Conservation (phyloP, 202 grass and related monocot genomes). For the Musa balbisiana region DNA sequence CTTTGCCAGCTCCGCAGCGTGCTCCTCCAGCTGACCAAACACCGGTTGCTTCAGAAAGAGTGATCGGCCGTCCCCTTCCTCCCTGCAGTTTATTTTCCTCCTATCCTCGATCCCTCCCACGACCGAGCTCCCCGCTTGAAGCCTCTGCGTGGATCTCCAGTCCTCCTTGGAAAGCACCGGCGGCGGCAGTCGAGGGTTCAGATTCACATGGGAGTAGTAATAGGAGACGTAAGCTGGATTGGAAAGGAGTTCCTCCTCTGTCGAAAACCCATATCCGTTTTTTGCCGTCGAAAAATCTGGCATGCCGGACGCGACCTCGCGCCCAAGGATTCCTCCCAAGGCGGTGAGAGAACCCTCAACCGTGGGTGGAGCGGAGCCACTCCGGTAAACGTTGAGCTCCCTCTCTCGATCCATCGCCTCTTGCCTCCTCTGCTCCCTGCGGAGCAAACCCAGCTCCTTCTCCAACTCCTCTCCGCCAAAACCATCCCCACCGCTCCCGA, state of each 20-base stretch:
- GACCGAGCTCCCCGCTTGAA: constrained; percentile 45
- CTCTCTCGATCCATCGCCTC: constrained; percentile 43
- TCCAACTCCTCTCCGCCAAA: constrained; percentile 39
- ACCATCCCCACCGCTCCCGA: constrained; percentile 25
- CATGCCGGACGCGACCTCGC: constrained; percentile 24
- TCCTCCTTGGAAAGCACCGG: constrained; percentile 86
- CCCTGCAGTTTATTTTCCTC: constrained; percentile 36
- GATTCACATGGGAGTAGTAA: constrained; percentile 88
- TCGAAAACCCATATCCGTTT: constrained; percentile 38
- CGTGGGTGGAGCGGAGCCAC: constrained; percentile 83
- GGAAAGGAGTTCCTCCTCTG: constrained; percentile 68
- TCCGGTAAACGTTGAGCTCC: constrained; percentile 69
- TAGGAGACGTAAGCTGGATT: constrained; percentile 74
- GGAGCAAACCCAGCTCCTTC: constrained; percentile 52
- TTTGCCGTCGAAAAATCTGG: constrained; percentile 36
- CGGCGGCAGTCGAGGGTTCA: constrained; percentile 78
- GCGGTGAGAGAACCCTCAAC: constrained; percentile 75
- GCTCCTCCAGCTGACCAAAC: constrained; percentile 38
- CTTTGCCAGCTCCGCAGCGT: constrained; percentile 23
- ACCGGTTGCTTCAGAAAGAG: constrained; percentile 47
- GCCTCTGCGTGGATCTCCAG: constrained; percentile 75
- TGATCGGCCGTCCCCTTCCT: constrained; percentile 29
- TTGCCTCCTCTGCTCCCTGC: constrained; percentile 40
- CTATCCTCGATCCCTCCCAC: constrained; percentile 69
- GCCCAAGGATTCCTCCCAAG: constrained; percentile 38